phyloP scores from a whole-genome alignment of 768 basidiomycete genomes.

The Mycena olivaceomarginata region DNA sequence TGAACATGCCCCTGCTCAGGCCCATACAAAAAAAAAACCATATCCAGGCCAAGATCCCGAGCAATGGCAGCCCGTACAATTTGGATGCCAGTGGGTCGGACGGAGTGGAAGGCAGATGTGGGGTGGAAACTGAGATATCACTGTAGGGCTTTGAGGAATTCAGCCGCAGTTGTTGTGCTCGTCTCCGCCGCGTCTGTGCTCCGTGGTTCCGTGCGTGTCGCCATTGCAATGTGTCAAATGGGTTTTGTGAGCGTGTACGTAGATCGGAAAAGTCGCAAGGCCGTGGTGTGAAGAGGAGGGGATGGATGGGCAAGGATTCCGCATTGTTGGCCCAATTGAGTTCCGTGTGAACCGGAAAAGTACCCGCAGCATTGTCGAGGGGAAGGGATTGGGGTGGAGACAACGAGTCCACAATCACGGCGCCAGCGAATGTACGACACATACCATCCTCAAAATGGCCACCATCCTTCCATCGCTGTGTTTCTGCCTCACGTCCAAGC shows the following conservation, averaged over 20 bases:
- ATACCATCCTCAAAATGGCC: neutral
- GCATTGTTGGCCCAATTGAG: conserved; percentile 7
- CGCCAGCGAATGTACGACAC: neutral
- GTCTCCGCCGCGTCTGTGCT: too few species aligned
- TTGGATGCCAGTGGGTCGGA: too few species aligned
- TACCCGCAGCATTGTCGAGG: neutral
- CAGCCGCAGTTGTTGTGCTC: too few species aligned
- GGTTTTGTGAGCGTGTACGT: neutral
- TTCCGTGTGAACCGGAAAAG: too few species aligned
- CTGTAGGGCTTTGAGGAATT: too few species aligned
- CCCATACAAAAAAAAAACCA: too few species aligned
- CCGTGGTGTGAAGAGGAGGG: neutral
- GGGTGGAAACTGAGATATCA: too few species aligned
- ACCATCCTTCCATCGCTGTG: neutral
- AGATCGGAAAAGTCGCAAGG: too few species aligned
- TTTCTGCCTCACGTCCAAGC: neutral
- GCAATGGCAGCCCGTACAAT: too few species aligned
- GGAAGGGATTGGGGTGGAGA: conserved; percentile 1
- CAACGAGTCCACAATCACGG: neutral
- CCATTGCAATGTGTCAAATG: conserved; percentile 8
- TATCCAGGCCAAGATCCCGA: too few species aligned
- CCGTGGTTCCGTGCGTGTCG: neutral
- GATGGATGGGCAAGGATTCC: conserved; percentile 2
- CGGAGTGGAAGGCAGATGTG: too few species aligned
- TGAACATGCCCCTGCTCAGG: too few species aligned